Base-by-base conservation (phyloP, 352 stramenopile genomes). In the Phytophthora pisi region DNA sequence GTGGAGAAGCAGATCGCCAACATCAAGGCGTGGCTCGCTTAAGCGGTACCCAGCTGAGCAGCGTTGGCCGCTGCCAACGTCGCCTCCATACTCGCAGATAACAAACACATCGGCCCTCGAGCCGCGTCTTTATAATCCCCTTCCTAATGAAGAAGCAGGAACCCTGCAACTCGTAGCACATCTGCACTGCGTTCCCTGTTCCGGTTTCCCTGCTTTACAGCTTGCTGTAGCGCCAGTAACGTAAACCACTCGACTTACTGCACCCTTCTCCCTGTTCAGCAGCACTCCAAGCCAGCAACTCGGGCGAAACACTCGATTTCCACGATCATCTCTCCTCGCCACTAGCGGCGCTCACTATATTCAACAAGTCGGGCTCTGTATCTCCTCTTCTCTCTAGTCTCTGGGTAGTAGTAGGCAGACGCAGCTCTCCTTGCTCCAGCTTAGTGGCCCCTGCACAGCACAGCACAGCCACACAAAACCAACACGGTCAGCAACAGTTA, bases 1-100 rank as follows among this genome's bases (percentile, higher is more conserved):
- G 90, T 97, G 36, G 55, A 83, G 56, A 77, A 93, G 73, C 91
- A 97, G 66, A 90, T 97, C 60, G 68, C 68, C 49, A 70, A 82
- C 66, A 81, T 93, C 69, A 93, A 93, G 68, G 24, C 62, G 58
- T 93, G 86, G 85, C 79, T 95, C 51, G 74, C 67, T 34, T 74
- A 75, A 38, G 64, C 57, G 47, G 61, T 2, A 3, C 38, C 34
- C 38, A 60, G 5, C 40, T 6, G 63, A 57, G 26, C 20, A 60
- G 26, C 20, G 9, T 38, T 38, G 31, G 31, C 31, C 8, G 9
- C 1, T 13, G 2, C 13, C 31, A 38, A 38, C 31, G 3, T 15
- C 15, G 20, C 30, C 26, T 40, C 50, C 50, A 43, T 45, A 15
- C 30, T 40, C 30, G n/a, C 28, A 46, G 31, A 28, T 46, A 59